These are phyloP conservation scores for Trichoderma endophyticum DNA, from an alignment of 2,329 filamentous ascomycete genomes.

Conservation along the genomic window DNA sequence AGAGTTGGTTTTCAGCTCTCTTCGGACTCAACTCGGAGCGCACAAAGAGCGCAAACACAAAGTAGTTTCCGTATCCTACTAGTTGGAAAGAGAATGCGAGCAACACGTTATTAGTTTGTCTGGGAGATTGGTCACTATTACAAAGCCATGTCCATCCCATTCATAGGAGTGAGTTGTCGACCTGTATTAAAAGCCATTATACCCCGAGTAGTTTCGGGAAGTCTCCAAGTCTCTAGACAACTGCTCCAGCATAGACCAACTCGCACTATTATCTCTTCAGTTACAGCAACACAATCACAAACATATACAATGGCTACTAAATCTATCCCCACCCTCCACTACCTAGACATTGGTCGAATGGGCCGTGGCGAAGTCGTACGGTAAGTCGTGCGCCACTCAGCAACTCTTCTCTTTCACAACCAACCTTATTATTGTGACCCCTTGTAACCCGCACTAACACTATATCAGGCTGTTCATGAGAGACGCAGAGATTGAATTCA, in stretches of 20 bases:
- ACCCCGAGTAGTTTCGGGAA: neutral
- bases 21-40: neutral
- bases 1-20: neutral
- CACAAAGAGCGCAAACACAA: neutral
- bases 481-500: constrained; percentile 23
- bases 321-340: neutral
- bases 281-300: neutral
- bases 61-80: neutral
- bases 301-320: neutral
- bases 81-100: neutral
- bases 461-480: neutral
- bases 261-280: neutral
- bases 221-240: neutral
- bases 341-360: constrained; percentile 3
- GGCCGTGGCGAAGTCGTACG: constrained; percentile 12
- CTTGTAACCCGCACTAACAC: neutral
- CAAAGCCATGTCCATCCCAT: neutral
- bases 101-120: neutral
- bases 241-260: neutral
- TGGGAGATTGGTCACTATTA: neutral
- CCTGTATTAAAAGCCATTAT: neutral
- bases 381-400: neutral
- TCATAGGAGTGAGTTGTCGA: neutral
- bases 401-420: neutral
- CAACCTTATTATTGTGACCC: too few relatives aligned